These are phyloP conservation scores for Plasmodium falciparum DNA, from an alignment of 169 alveolate genomes.

Conservation along the genomic window DNA sequence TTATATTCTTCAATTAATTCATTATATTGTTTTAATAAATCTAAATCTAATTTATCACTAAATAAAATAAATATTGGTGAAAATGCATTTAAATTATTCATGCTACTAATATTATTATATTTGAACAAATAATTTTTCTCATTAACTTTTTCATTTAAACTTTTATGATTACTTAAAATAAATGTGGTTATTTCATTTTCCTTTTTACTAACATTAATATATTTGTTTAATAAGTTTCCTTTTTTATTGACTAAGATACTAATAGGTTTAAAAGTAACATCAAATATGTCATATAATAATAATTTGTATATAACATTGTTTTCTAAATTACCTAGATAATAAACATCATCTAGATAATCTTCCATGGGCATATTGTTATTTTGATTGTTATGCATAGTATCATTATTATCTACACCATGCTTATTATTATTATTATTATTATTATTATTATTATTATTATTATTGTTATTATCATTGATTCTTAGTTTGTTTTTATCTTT, in stretches of 20 bases:
- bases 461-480: background rate
- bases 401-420: background rate
- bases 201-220: slow-evolving; percentile 55
- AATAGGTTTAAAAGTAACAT: slow-evolving; percentile 63
- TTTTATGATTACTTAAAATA: slow-evolving; percentile 53
- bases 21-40: slow-evolving; percentile 46
- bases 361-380: slow-evolving; percentile 11
- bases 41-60: slow-evolving; percentile 34
- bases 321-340: slow-evolving; percentile 55
- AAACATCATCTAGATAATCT: slow-evolving; percentile 47
- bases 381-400: background rate
- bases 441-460: background rate
- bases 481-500: background rate
- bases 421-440: background rate
- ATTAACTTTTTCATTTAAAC: slow-evolving; percentile 54
- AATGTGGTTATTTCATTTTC: slow-evolving; percentile 37
- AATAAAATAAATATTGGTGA: slow-evolving; percentile 60
- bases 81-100: slow-evolving; percentile 56
- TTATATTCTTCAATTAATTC: slow-evolving; percentile 35
- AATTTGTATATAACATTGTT: slow-evolving; percentile 50
- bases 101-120: slow-evolving; percentile 52
- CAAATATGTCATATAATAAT: slow-evolving; percentile 52
- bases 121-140: slow-evolving; percentile 60
- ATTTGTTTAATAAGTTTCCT: slow-evolving; percentile 64
- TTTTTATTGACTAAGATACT: slow-evolving; percentile 50